These are phyloP conservation scores for Staphylotrichum tortipilum DNA, from an alignment of 495 filamentous ascomycete genomes.

Conservation along the genomic window DNA sequence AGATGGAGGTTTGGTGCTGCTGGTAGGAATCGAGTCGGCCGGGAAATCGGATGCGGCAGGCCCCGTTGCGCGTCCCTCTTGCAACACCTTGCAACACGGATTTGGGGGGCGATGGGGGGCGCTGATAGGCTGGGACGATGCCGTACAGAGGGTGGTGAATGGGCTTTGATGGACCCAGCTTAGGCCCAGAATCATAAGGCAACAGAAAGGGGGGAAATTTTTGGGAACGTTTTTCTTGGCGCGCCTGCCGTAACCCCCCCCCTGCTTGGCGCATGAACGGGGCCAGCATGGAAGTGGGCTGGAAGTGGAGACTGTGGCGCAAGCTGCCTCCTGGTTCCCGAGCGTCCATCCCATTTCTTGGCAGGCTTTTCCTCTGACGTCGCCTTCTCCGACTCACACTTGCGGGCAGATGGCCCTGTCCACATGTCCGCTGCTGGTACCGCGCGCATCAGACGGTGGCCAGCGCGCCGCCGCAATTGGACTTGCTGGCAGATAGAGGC, in stretches of 20 bases:
- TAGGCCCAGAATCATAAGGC: neutral
- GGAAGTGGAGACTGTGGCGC: constrained; percentile 1
- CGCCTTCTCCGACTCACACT: neutral
- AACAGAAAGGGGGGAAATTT: constrained; percentile 8
- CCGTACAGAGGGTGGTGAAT: no score
- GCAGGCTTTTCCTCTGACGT: neutral
- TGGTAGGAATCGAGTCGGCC: no score
- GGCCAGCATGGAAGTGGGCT: neutral
- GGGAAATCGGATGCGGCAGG: neutral
- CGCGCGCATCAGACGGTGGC: no score
- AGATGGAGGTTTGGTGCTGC: neutral
- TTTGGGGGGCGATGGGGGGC: no score
- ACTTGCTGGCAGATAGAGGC: no score
- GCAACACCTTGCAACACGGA: neutral
- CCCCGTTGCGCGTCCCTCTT: constrained; percentile 5
- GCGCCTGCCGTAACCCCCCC: no score
- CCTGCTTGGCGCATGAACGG: neutral
- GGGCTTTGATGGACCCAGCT: neutral
- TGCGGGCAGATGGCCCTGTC: no score
- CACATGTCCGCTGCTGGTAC: no score
- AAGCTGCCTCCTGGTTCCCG: neutral
- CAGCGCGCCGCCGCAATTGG: no score
- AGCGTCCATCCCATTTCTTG: no score
- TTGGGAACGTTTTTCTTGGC: neutral
- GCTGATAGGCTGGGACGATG: no score